Conservation (phyloP, 768 basidiomycete genomes). For the Russula brevipes region DNA sequence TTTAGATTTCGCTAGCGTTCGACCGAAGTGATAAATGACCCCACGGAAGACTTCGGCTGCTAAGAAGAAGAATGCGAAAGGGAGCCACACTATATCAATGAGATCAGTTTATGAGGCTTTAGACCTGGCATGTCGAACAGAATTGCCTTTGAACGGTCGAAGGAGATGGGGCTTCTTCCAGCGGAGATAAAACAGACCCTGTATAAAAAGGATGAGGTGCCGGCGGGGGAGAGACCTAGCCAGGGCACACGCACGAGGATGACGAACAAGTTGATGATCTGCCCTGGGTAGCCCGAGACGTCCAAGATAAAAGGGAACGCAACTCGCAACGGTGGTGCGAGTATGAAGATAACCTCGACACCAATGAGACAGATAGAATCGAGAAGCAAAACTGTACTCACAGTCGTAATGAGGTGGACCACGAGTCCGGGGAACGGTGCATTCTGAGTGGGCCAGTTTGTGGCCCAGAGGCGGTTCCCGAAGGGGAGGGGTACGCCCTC, state of each 20-base stretch:
- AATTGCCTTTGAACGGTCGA: slow-evolving; percentile 46
- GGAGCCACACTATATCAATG: slow-evolving; percentile 46
- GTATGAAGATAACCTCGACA: slow-evolving; percentile 44
- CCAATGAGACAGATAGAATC: neutral
- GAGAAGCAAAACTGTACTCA: slow-evolving; percentile 22
- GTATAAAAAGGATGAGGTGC: neutral
- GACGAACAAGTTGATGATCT: slow-evolving; percentile 54
- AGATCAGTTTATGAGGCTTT: slow-evolving; percentile 15
- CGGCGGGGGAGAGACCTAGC: neutral
- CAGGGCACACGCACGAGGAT: slow-evolving; percentile 40
- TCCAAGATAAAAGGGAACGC: slow-evolving; percentile 61
- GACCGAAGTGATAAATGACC: slow-evolving; percentile 19
- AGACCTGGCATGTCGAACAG: no score
- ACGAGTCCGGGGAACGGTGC: slow-evolving; percentile 53
- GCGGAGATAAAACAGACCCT: slow-evolving; percentile 54
- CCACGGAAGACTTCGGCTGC: slow-evolving; percentile 46
- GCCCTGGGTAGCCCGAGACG: slow-evolving; percentile 47
- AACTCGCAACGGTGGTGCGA: slow-evolving; percentile 47
- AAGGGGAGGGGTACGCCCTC: slow-evolving; percentile 59
- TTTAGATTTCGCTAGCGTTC: neutral
- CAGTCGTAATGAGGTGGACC: slow-evolving; percentile 51
- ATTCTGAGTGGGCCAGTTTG: slow-evolving; percentile 56
- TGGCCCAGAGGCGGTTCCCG: slow-evolving; percentile 55
- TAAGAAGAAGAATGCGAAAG: slow-evolving; percentile 51
- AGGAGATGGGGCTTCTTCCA: slow-evolving; percentile 43